Evolutionary conservation across 2,329 filamentous ascomycete species (phyloP), one percentile per base, ranked within the genome.

Genomic region (Scedosporium aurantiacum): DNA sequence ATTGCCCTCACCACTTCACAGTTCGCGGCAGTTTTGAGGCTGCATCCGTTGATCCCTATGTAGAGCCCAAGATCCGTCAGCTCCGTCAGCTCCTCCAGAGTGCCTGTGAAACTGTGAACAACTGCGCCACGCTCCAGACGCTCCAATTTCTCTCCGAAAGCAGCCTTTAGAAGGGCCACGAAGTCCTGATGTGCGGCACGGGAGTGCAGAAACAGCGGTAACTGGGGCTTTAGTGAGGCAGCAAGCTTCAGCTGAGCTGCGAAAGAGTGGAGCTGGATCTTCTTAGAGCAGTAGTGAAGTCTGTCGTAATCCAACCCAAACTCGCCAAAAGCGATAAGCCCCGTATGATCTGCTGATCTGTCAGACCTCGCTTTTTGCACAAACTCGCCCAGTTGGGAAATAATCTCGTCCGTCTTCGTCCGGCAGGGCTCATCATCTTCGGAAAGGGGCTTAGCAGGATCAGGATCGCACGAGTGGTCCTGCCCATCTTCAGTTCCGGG

Each of bases 291-390:
- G 68, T 92, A 87, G 68, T 90, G 89, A 41, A 99, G 77, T 1
- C 94, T 85, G 75, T 99, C 94, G 71, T 97, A 99, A 75, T 99
- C 94, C 3, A 99, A 86, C 1, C 94, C 94, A 64, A 99, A 91
- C 74, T 99, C 94, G 57, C 94, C 94, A 71, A 97, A 91, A 5
- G 94, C 93, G 1, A 90, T 86, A 47, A 89, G 80, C 0, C 82
- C 72, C 5, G 73, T 71, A 14, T 21, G 45, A 5, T 94, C 93
- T 1, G 90, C 86, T 52, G 89, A 79, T 0, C 82, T 71, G 4
- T 73, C 71, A 2, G 73, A 65, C 18, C 83, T 84, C 1, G 84
- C 82, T 41, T 83, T 75, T 2, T 81, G 69, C 3, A 92, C 83
- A 2, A 97, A 77, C 5, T 75, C 70, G 54, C 80, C 79, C n/a